Evolutionary conservation across 352 stramenopile species (phyloP), one percentile per base, ranked within the genome.

Genomic region (Pythium folliculosum): DNA sequence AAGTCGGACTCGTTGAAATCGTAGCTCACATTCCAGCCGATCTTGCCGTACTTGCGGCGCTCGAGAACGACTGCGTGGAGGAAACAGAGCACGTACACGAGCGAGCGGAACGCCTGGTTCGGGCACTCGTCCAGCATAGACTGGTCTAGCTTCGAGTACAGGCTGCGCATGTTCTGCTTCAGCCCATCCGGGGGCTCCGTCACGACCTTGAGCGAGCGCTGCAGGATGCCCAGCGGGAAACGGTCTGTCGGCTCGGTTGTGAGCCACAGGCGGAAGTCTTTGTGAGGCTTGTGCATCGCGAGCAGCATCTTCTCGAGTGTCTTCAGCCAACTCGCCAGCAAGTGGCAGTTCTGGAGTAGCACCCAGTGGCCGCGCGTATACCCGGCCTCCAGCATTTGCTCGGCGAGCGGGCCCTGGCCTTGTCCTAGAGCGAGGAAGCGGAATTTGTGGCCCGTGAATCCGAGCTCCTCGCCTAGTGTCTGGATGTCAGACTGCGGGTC

Each of bases 1-100:
- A 98, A 98, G 70, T 99, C 96, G 22, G 90, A 98, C 71, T 98
- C 95, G 73, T 98, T 98, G 57, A 99, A 99, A 68, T 99, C 96
- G 75, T 99, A 99, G 71, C 85, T 94, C 21, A 98, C 94, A 64
- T 99, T 99, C 91, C 94, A 99, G 37, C 96, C 96, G 65, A 99
- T 98, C 72, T 98, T 98, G 55, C 95, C 96, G 61, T 98, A 99
- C 72, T 99, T 99, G 44, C 95, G 81, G 5, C 96, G 83, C 77
- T 99, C 96, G 21, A 98, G 80, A 25, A 99, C 92, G 8, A 99
- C 96, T 0, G 95, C 96, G 60, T 99, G 96, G 38, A 99, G 66
- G 70, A 98, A 98, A 48, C 91, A 97, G n/a, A 99, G 71, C 23
- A 98, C 94, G 65, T 98, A 99, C 3, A 99, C 82, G 13, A 98